These are phyloP conservation scores for Pachyrhizus erosus DNA, from an alignment of 306 rosid species.

Conservation along the genomic window DNA sequence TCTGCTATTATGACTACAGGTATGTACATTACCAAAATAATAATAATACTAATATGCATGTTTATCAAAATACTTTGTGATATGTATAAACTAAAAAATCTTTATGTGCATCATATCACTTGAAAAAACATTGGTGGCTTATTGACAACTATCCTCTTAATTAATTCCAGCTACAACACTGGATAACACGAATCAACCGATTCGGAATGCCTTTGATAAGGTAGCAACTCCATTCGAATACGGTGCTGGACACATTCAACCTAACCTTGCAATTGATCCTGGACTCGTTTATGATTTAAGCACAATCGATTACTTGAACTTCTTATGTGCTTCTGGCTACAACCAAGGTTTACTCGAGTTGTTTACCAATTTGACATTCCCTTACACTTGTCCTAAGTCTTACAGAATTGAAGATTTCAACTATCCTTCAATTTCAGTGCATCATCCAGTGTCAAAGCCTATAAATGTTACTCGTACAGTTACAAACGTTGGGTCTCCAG, in stretches of 20 bases:
- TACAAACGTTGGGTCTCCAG: constrained; percentile 61
- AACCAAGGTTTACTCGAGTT: neutral
- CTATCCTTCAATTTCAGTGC: constrained; percentile 64
- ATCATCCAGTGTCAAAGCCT: neutral
- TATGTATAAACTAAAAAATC: no score
- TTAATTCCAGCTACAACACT: constrained; percentile 47
- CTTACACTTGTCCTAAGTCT: constrained; percentile 43
- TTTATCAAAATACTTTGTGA: no score
- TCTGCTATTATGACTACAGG: constrained; percentile 77
- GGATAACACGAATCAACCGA: constrained; percentile 35
- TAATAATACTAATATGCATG: neutral
- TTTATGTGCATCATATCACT: neutral
- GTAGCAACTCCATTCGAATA: constrained; percentile 59
- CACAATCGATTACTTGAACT: constrained; percentile 49
- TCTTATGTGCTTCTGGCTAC: constrained; percentile 40
- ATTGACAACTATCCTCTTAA: neutral
- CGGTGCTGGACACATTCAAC: constrained; percentile 61
- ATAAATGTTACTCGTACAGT: constrained; percentile 47
- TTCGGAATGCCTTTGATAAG: constrained; percentile 17
- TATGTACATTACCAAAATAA: constrained; percentile 16
- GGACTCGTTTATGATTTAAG: constrained; percentile 61
- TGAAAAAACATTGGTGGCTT: neutral
- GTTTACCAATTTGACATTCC: neutral
- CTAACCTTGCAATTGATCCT: constrained; percentile 58
- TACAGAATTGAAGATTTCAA: constrained; percentile 51